phyloP scores from a whole-genome alignment of 208 protist genomes.

The Trypanosoma avium region DNA sequence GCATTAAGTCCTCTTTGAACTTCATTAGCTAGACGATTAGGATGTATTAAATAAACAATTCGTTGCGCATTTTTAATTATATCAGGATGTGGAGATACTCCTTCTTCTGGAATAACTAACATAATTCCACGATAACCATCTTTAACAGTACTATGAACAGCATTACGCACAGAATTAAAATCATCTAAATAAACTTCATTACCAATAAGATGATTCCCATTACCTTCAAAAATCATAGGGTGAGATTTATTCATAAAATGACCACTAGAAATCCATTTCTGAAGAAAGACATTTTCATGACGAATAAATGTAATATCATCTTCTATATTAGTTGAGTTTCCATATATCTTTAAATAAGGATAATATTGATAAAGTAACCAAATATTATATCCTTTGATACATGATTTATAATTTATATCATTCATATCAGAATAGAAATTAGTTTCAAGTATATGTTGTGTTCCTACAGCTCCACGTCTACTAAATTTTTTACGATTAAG shows the following conservation, averaged over 20 bases:
- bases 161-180: slow-evolving; percentile 17
- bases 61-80: slow-evolving; percentile 29
- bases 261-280: slow-evolving; percentile 30
- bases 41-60: slow-evolving; percentile 45
- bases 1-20: slow-evolving; percentile 71
- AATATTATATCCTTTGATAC: slow-evolving; percentile 43
- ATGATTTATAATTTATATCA: slow-evolving; percentile 16
- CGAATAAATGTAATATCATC: slow-evolving; percentile 42
- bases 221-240: slow-evolving; percentile 32
- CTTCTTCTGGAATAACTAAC: slow-evolving; percentile 68
- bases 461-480: slow-evolving; percentile 69
- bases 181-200: slow-evolving; percentile 62
- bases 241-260: slow-evolving; percentile 40
- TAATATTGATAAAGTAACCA: slow-evolving; percentile 84
- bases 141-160: slow-evolving; percentile 30
- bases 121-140: slow-evolving; percentile 50
- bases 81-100: slow-evolving; percentile 44
- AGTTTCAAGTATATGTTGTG: slow-evolving; percentile 52
- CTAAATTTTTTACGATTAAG: slow-evolving; percentile 73
- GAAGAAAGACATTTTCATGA: slow-evolving; percentile 32
- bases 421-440: slow-evolving; percentile 23
- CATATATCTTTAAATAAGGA: slow-evolving; percentile 55
- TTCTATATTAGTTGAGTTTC: not conserved
- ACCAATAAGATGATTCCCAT: slow-evolving; percentile 30
- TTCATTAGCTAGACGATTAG: slow-evolving; percentile 27